Base-by-base conservation (phyloP, 1,139 yeast genomes). In the Taphrina sp. region DNA sequence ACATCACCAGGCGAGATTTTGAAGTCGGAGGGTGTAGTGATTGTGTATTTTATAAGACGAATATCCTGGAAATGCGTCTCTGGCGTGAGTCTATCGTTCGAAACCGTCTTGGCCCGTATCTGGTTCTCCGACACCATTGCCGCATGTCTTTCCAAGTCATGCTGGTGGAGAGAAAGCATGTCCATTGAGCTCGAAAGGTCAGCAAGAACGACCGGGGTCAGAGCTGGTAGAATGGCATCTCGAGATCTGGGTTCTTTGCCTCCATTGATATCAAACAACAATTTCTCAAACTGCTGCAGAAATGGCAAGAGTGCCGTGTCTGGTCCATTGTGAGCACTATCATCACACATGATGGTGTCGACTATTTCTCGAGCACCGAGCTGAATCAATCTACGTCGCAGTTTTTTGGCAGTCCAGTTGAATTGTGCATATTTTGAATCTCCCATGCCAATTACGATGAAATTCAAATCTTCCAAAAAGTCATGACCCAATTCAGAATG, bases 371-470 rank as follows among this genome's bases (percentile, higher is more conserved):
- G 62, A 3, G 94, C 95, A 0, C 98, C 98, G 19, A 94, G 72
- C 69, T 90, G 96, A 24, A 74, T 64, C 37, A 92, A 67, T 59
- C 99, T 75, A 8, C 82, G 76, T 65, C 90, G 95, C 16, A 94
- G 68, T 66, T 92, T 90, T 60, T 83, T 78, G 34, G 85, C 79
- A 10, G 96, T 96, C 76, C 83, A 83, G 69, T 92, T 92, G 71
- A 56, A 64, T 63, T 83, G 79, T 2, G 95, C 85, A 66, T 92
- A 92, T 1, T 95, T 84, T 0, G 96, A 83, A 67, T 92, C 97
- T n/a, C 99, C 99, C 1, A 94, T 72, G 0, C 98, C 99, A 66
- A 92, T 83, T 1, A 89, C 77, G 2, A 92, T 79, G 61, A 89
- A 75, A 28, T 73, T 68, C 12, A 87, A 65, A 65, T 83, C 87